Percentiles rank a stretch among this genome's conserved stretches.
Evolutionary conservation across 2,329 filamentous ascomycete species (phyloP).

Genomic region (Aspergillus hiratsukae): DNA sequence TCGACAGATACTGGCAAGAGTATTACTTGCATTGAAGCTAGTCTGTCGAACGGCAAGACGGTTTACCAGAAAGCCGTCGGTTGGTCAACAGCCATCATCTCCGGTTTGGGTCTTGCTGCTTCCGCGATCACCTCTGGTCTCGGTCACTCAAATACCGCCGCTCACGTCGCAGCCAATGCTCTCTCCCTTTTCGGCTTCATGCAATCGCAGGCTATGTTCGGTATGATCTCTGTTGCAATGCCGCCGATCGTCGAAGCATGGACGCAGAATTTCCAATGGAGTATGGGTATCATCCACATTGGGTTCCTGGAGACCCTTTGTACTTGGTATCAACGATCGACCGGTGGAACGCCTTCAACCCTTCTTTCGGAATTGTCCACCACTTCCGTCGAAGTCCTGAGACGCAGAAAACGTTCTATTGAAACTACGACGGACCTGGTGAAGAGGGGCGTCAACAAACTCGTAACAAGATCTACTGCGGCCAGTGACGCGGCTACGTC

Average conservation of each 20-base stretch:
- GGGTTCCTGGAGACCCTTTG: slow-evolving; percentile 83
- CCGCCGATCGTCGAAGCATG: slow-evolving; percentile 86
- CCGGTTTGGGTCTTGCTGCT: slow-evolving; percentile 74
- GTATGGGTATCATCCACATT: slow-evolving; percentile 88
- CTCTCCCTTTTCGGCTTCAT: slow-evolving; percentile 93
- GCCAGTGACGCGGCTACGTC: slow-evolving; percentile 25
- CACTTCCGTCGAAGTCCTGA: slow-evolving; percentile 80
- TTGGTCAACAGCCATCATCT: slow-evolving; percentile 84
- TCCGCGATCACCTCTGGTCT: slow-evolving; percentile 86
- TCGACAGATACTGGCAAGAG: slow-evolving; percentile 58
- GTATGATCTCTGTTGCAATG: slow-evolving; percentile 73
- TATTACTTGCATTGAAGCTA: slow-evolving; percentile 82
- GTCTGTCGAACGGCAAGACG: slow-evolving; percentile 85
- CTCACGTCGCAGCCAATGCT: slow-evolving; percentile 89
- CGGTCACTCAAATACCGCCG: slow-evolving; percentile 88
- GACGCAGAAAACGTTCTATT: slow-evolving; percentile 47
- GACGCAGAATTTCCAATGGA: slow-evolving; percentile 98
- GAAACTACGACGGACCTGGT: slow-evolving; percentile 29
- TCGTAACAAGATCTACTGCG: slow-evolving; percentile 52
- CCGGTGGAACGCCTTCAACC: slow-evolving; percentile 77
- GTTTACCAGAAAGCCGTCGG: slow-evolving; percentile 84
- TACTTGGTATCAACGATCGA: slow-evolving; percentile 94
- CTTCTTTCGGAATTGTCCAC: slow-evolving; percentile 69
- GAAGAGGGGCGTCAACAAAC: slow-evolving; percentile 27
- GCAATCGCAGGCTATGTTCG: slow-evolving; percentile 88